phyloP scores from a whole-genome alignment of 148 eudicot species.

The Vaccinium darrowii region DNA sequence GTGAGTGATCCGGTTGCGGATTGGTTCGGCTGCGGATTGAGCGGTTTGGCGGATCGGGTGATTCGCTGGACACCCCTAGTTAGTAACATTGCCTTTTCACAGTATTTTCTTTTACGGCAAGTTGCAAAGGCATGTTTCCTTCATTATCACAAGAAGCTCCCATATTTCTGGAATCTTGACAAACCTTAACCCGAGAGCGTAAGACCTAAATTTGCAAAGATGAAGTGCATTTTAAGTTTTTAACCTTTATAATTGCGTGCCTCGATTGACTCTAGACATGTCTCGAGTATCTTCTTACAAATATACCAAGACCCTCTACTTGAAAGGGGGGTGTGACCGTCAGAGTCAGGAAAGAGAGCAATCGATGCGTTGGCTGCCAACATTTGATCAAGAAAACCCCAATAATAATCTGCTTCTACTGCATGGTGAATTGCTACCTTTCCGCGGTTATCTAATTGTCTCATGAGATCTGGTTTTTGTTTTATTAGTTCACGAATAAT shows the following conservation, averaged over 20 bases:
- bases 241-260: neutral
- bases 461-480: too few species aligned
- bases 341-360: neutral
- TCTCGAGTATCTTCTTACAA: neutral
- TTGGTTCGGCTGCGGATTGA: too few species aligned
- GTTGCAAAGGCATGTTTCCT: neutral
- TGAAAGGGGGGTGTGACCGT: neutral
- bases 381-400: neutral
- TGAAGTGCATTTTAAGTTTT: neutral
- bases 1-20: too few species aligned
- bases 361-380: neutral
- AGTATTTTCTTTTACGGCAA: neutral
- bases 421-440: too few species aligned
- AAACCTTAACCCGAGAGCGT: too few species aligned
- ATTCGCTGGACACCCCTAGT: too few species aligned
- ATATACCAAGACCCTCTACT: neutral
- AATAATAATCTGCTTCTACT: too few species aligned
- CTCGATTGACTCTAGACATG: neutral
- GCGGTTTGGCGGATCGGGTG: too few species aligned
- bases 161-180: neutral
- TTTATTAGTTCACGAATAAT: too few species aligned
- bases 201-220: neutral
- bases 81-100: neutral
- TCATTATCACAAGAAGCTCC: neutral
- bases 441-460: too few species aligned